A percentile compares a stretch with the other conserved stretches of the same genome.
Conservation (phyloP, 768 basidiomycete species). For the Collybia sp. region DNA sequence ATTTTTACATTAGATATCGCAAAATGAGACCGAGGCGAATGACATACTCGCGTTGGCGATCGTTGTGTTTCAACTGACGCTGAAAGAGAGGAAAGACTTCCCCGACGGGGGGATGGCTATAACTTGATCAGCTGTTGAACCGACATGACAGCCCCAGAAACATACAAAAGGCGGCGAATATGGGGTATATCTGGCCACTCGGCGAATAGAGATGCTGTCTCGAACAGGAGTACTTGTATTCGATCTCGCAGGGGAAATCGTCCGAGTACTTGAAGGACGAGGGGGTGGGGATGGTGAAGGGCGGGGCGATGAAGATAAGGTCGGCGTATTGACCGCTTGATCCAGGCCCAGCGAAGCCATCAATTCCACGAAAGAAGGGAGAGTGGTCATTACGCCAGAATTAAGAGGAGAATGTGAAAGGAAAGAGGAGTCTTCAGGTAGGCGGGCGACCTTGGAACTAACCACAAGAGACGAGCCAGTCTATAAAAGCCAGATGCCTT, state of each 20-base stretch:
- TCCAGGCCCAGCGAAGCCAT: conserved; percentile 81
- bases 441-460: conserved; percentile 29
- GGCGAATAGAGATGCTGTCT: conserved; percentile 31
- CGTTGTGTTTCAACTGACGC: conserved; percentile 32
- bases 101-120: conserved; percentile 38
- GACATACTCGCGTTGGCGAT: conserved; percentile 30
- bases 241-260: conserved; percentile 31
- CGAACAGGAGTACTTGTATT: conserved; percentile 40
- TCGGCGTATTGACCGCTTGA: conserved; percentile 22
- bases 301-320: conserved; percentile 33
- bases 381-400: conserved; percentile 51
- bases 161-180: conserved; percentile 40
- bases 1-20: conserved; percentile 4
- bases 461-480: conserved; percentile 15
- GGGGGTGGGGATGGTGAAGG: conserved; percentile 36
- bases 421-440: conserved; percentile 19
- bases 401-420: conserved; percentile 27
- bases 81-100: conserved; percentile 42
- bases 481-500: conserved; percentile 42
- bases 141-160: conserved; percentile 7
- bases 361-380: conserved; percentile 85
- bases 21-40: not conserved
- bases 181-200: conserved; percentile 41
- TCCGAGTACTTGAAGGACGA: conserved; percentile 26
- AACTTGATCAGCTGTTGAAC: conserved; percentile 1